Conservation (phyloP, 441 rosid species). For the Oxalis stricta region DNA sequence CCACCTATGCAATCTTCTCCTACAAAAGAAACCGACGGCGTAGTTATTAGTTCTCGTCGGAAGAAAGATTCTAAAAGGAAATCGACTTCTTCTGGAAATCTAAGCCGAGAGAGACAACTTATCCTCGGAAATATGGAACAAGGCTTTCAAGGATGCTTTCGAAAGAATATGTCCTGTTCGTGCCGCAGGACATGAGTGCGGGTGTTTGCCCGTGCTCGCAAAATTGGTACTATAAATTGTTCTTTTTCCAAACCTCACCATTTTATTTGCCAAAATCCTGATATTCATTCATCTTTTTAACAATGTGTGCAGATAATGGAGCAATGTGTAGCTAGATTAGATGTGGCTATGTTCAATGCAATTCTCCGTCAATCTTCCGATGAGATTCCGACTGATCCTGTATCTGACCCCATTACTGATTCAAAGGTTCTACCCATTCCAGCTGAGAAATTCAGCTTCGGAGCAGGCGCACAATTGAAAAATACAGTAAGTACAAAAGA, state of each 20-base stretch:
- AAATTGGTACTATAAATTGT: slow-evolving; percentile 46
- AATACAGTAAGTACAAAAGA: slow-evolving; percentile 46
- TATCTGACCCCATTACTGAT: slow-evolving; percentile 88
- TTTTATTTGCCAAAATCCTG: background rate
- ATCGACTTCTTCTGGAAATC: slow-evolving; percentile 29
- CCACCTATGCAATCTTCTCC: slow-evolving; percentile 76
- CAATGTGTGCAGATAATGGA: slow-evolving; percentile 61
- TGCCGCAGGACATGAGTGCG: slow-evolving; percentile 89
- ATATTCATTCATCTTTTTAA: slow-evolving; percentile 6
- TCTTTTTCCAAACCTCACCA: background rate
- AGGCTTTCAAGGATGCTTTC: slow-evolving; percentile 82
- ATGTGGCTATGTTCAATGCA: slow-evolving; percentile 96
- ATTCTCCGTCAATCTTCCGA: slow-evolving; percentile 84
- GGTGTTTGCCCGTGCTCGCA: slow-evolving; percentile 65
- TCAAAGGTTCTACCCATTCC: slow-evolving; percentile 78
- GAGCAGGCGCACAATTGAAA: slow-evolving; percentile 92
- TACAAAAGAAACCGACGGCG: slow-evolving; percentile 24
- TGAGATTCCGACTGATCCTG: slow-evolving; percentile 90
- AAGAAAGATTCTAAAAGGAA: slow-evolving; percentile 32
- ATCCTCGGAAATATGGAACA: slow-evolving; percentile 82
- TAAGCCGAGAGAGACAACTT: slow-evolving; percentile 60
- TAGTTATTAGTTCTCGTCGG: slow-evolving; percentile 24
- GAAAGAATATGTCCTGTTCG: slow-evolving; percentile 94
- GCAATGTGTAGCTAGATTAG: slow-evolving; percentile 85
- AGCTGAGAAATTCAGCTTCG: slow-evolving; percentile 69